These are phyloP conservation scores for Mycena metata DNA, from an alignment of 768 basidiomycete genomes.

Conservation along the genomic window DNA sequence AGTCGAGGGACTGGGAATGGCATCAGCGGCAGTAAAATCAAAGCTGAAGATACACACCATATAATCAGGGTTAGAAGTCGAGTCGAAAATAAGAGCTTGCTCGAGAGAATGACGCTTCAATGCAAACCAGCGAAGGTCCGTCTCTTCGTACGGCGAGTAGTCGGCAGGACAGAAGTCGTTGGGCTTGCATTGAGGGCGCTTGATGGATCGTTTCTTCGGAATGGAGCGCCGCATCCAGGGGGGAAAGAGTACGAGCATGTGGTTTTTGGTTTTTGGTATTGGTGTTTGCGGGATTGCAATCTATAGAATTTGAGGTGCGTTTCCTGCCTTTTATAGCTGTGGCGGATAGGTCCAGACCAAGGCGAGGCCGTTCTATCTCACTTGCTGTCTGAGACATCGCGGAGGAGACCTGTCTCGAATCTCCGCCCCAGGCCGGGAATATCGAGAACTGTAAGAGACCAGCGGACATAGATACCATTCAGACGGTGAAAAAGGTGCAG, in stretches of 20 bases:
- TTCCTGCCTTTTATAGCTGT: too few relatives aligned
- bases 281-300: too few relatives aligned
- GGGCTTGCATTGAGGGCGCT: background rate
- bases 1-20: too few relatives aligned
- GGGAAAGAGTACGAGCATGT: background rate
- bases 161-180: background rate
- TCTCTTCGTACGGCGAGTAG: background rate
- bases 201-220: background rate
- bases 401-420: too few relatives aligned
- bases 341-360: too few relatives aligned
- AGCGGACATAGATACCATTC: too few relatives aligned
- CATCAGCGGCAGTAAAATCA: background rate
- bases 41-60: background rate
- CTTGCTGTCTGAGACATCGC: too few relatives aligned
- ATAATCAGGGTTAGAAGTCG: background rate
- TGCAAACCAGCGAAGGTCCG: background rate
- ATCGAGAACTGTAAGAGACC: too few relatives aligned
- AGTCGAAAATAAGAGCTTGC: background rate
- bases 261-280: background rate
- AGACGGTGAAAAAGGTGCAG: too few relatives aligned
- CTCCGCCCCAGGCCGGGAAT: too few relatives aligned
- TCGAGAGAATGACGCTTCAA: conserved; percentile 6
- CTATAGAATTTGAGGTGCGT: too few relatives aligned
- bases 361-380: too few relatives aligned
- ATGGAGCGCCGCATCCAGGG: background rate